Conservation (phyloP, 805 yeast genomes). For the Candida piceae region DNA sequence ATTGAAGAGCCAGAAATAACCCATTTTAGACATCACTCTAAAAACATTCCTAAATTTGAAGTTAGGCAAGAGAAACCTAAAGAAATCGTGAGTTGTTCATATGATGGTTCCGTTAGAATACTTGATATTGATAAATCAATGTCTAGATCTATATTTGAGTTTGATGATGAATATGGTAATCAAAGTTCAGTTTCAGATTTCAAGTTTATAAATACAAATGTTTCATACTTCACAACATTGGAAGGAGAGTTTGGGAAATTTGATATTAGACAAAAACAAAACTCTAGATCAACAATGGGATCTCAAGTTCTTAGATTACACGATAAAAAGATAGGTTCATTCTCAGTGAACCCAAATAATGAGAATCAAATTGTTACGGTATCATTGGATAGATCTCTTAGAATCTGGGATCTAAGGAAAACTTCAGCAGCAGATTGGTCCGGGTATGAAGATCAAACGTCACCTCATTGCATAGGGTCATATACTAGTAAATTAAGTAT, state of each 20-base stretch:
- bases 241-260: constrained; percentile 73
- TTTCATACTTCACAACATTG: constrained; percentile 69
- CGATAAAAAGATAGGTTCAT: constrained; percentile 91
- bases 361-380: constrained; percentile 75
- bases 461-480: constrained; percentile 52
- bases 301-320: constrained; percentile 54
- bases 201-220: constrained; percentile 49
- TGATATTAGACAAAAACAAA: constrained; percentile 51
- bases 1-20: constrained; percentile 49
- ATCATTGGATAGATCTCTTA: constrained; percentile 79
- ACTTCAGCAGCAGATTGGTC: constrained; percentile 49
- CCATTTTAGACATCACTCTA: constrained; percentile 69
- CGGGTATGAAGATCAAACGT: constrained; percentile 40
- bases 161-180: constrained; percentile 48
- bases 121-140: constrained; percentile 60
- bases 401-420: constrained; percentile 81
- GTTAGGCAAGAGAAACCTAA: constrained; percentile 48
- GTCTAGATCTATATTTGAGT: constrained; percentile 57
- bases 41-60: constrained; percentile 51
- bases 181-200: constrained; percentile 73
- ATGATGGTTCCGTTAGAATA: constrained; percentile 81
- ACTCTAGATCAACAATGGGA: constrained; percentile 7
- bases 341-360: constrained; percentile 67
- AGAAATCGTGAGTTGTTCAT: constrained; percentile 64
- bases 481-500: constrained; percentile 76